Base-by-base conservation (phyloP, 2,329 filamentous ascomycete species). In the Penicillium crustosum region DNA sequence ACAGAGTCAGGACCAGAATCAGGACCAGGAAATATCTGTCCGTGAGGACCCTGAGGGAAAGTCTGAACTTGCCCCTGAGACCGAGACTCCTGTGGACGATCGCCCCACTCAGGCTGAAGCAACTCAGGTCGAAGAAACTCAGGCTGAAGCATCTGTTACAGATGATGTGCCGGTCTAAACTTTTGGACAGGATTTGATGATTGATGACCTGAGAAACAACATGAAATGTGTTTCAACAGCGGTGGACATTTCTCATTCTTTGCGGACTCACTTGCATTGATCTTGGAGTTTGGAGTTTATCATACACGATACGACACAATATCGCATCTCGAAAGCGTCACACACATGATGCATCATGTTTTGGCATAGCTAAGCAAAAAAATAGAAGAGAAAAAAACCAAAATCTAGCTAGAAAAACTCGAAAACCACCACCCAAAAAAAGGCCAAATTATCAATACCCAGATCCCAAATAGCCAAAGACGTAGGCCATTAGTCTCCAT, bases 1-100 rank as follows among this genome's bases (percentile, higher is more conserved):
- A 43, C 60, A 57, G 33, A 64, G 63, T 36, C 57, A 61, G 41
- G 60, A 62, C 6, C 59, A 56, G 43, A 60, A 62, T 5, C 59
- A 56, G 44, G 64, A 62, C 27, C 56, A 64, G 42, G 61, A 65
- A 12, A 48, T 59, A 12, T 33, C 13, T 8, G 42, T 49, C 25
- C 33, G 13, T 52, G 38, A 58, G 41, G 53, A 51, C 39, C 48
- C 39, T 56, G 39, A 52, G 39, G 48, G 49, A 31, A 38, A 43
- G 3, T 2, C 19, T 10, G 44, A 43, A 43, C 21, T 23, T 21
- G 29, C 36, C 3, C 19, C 38, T 12, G 29, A 19, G 38, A 19
- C n/a, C 10, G 45, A 55, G 19, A 6, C 31, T 44, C 27, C 25
- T 6, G 13, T 5, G 10, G 51, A 48, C n/a, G 50, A 25, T 43